These are phyloP conservation scores for Protomyces arabidopsidicola DNA, from an alignment of 1,139 yeast genomes.

Conservation along the genomic window DNA sequence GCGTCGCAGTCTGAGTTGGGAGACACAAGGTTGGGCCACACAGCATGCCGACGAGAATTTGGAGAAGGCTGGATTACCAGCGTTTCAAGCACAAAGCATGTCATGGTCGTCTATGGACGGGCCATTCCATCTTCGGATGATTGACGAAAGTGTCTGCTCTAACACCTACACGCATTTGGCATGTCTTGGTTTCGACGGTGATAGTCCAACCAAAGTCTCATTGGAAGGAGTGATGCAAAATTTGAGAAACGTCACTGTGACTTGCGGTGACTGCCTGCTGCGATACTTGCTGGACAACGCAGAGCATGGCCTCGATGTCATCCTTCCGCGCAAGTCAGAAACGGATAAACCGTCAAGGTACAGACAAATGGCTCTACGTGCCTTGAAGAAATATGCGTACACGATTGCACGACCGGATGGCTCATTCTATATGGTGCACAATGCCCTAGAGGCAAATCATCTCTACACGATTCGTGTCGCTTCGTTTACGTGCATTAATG, in stretches of 20 bases:
- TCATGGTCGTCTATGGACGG: slow-evolving; percentile 1
- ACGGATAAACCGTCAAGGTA: not conserved
- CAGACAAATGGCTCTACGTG: not conserved
- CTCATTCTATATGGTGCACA: not conserved
- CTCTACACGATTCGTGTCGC: not conserved
- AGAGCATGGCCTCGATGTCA: not conserved
- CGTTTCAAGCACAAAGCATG: not conserved
- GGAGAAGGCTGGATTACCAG: not conserved
- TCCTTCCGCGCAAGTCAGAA: not conserved
- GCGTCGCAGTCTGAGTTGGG: not conserved
- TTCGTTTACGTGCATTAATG: slow-evolving; percentile 1
- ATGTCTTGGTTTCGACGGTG: not conserved
- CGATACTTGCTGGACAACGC: not conserved
- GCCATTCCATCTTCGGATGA: not conserved
- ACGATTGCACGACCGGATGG: not conserved
- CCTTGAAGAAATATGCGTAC: slow-evolving; percentile 1
- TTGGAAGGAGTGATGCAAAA: not conserved
- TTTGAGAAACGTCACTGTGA: not conserved
- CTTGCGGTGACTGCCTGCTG: slow-evolving; percentile 5
- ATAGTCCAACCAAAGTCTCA: not conserved
- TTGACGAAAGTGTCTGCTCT: not conserved
- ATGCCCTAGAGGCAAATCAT: not conserved
- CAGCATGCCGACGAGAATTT: not conserved
- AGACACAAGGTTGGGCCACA: not conserved
- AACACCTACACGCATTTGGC: not conserved